Percentiles rank a stretch among this genome's conserved stretches.
Evolutionary conservation across 345 rosid species (phyloP).

Genomic region (Salix arbutifolia): DNA sequence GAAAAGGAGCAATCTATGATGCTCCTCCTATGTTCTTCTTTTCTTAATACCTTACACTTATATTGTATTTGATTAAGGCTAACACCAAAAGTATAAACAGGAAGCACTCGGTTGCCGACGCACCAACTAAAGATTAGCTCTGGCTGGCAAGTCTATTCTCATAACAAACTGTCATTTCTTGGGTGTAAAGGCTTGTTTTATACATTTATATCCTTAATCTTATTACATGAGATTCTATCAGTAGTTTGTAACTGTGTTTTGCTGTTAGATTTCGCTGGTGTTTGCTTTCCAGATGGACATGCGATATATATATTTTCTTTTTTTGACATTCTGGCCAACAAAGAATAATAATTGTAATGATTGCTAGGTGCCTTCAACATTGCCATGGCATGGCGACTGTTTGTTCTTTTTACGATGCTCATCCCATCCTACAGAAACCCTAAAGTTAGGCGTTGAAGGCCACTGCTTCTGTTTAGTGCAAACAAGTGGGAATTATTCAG

Average conservation of each 20-base stretch:
- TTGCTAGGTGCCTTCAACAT: conserved; percentile 22
- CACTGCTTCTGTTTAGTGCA: background rate
- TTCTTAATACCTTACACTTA: background rate
- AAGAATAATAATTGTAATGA: conserved; percentile 30
- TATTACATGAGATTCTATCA: background rate
- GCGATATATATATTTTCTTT: background rate
- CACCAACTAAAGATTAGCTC: conserved; percentile 4
- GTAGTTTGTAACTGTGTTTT: background rate
- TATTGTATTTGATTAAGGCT: background rate
- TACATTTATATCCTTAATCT: background rate
- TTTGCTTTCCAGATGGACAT: conserved; percentile 43
- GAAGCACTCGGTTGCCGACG: conserved; percentile 15
- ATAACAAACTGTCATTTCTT: conserved; percentile 33
- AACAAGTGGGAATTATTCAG: background rate
- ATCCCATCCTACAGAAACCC: background rate
- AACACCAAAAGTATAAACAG: conserved; percentile 6
- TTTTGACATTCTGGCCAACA: conserved; percentile 28
- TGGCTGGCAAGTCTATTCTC: conserved; percentile 9
- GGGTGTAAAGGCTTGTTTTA: conserved; percentile 27
- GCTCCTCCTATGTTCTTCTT: conserved; percentile 16
- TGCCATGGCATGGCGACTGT: conserved; percentile 14
- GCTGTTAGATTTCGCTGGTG: conserved; percentile 16
- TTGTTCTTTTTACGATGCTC: conserved; percentile 9
- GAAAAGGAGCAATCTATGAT: conserved; percentile 5
- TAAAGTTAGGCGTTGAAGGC: background rate